Base-by-base conservation (phyloP, 1,284 basidiomycete species). In the Rhodotorula sp. region DNA sequence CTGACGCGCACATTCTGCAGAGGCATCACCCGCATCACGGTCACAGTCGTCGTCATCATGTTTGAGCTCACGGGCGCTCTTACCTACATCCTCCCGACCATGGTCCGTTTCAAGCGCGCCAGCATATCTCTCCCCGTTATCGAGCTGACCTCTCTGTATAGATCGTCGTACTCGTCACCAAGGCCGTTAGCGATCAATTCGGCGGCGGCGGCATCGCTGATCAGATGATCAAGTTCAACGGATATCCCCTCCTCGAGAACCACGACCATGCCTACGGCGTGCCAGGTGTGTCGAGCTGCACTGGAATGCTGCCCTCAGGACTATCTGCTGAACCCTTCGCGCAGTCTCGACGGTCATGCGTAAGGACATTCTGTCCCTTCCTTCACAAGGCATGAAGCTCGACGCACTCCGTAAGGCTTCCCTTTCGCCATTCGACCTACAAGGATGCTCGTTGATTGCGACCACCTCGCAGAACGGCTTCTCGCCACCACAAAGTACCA, bases 21-120 rank as follows among this genome's bases (percentile, higher is more conserved):
- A 69, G 96, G 96, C 37, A 88, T 99, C 64, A 99, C 97, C 84
- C 86, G 95, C 72, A 92, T 98, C 72, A 99, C 96, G 0, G 93
- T 99, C 30, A 93, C 95, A 0, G 94, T 99, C 3, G 96, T 98
- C 3, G 96, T 99, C 65, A 97, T 99, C 82, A 99, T 99, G 95
- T 98, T 98, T 80, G 96, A 99, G 80, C 85, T 99, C n/a, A 99
- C 96, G 2, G 96, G 96, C 15, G 95, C 96, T 2, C 82, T 99
- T 77, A 98, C 94, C 18, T 99, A 99, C 80, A 96, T 99, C 76
- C 83, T 99, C 42, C 96, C 96, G 0, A 96, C 94, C 6, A 99
- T 99, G 96, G 93, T 93, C 75, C 78, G 85, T 30, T 48, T 51
- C 12, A 14, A 54, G 24, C 26, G 24, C 26, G 4, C 53, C 26